These are phyloP conservation scores for Anisodus tanguticus DNA, from an alignment of 257 asterid species.

Conservation along the genomic window DNA sequence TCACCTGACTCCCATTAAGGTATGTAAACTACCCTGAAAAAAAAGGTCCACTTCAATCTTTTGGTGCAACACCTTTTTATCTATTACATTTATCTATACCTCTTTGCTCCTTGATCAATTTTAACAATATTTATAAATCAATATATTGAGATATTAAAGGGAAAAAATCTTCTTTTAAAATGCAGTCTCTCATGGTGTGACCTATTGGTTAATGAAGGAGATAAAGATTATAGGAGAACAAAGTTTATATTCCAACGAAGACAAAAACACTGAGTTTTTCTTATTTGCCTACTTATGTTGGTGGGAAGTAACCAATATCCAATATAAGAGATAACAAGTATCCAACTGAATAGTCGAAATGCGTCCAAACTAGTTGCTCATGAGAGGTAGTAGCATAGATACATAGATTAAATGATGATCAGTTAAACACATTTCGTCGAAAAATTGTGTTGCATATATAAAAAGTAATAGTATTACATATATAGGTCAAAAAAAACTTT, in stretches of 20 bases:
- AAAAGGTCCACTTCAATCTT: background rate
- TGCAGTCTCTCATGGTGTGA: background rate
- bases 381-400: no score
- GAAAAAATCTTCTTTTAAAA: background rate
- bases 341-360: background rate
- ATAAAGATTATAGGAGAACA: background rate
- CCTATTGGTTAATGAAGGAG: background rate
- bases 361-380: background rate
- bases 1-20: conserved; percentile 25
- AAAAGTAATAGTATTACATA: no score
- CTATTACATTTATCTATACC: background rate
- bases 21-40: background rate
- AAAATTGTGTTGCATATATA: no score
- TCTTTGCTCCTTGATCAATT: no score
- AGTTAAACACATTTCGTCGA: no score
- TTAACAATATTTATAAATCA: background rate
- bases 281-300: background rate
- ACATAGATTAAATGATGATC: no score
- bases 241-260: background rate
- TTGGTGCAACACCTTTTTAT: background rate
- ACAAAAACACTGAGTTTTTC: background rate
- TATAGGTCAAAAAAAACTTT: no score
- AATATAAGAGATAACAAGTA: background rate
- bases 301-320: background rate
- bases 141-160: background rate